These are phyloP conservation scores for Eucalyptus tenuipes DNA, from an alignment of 345 rosid species.

Conservation along the genomic window DNA sequence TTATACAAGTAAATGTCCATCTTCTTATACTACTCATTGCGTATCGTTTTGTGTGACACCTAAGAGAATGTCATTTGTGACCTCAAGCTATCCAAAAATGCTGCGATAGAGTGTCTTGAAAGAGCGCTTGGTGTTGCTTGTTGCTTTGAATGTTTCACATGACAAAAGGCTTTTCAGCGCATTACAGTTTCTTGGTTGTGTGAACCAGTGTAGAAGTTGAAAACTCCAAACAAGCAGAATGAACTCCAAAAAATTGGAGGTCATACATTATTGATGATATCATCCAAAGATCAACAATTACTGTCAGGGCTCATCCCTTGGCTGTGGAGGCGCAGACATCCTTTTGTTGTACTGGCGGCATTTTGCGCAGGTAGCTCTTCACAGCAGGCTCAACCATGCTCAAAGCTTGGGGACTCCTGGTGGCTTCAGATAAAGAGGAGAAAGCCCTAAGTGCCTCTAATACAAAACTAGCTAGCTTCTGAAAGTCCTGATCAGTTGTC, in stretches of 20 bases:
- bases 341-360: too few species aligned
- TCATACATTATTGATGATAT: not conserved
- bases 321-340: too few species aligned
- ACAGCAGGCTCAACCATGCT: too few species aligned
- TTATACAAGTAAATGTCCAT: not conserved
- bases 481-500: too few species aligned
- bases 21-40: too few species aligned
- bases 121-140: not conserved
- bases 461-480: too few species aligned
- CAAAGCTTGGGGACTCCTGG: too few species aligned
- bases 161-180: not conserved
- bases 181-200: not conserved
- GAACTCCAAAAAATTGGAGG: not conserved
- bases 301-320: too few species aligned
- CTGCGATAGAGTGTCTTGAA: not conserved
- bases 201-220: not conserved
- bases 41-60: not conserved
- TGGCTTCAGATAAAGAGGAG: too few species aligned
- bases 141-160: not conserved
- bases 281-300: not conserved
- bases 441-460: too few species aligned
- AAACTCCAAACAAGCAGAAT: not conserved
- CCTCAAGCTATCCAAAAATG: not conserved
- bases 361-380: too few species aligned
- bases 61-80: not conserved